Base-by-base conservation (phyloP, 495 filamentous ascomycete species). In the Neurospora sp. region DNA sequence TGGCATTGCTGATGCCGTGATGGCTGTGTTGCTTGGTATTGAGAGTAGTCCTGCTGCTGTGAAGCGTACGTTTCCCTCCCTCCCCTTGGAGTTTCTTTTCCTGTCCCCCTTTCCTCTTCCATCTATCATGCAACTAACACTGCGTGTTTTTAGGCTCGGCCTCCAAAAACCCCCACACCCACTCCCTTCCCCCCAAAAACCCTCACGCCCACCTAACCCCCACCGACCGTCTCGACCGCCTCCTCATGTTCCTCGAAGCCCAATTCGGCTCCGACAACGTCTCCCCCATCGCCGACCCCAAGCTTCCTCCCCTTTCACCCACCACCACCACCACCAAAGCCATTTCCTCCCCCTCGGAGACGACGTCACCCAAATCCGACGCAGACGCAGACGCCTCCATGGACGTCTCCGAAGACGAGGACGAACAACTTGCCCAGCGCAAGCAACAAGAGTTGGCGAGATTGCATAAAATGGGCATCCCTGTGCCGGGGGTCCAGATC, bases 21-120 rank as follows among this genome's bases (percentile, higher is more conserved):
- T 98, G 85, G 96, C 92, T 6, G 93, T 97, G 5, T 86, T 99
- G 11, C 88, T 97, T 73, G 92, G 90, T 0, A 90, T 97, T 16
- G 96, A 99, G 83, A 95, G 91, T 81, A 94, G 90, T 70, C 96
- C 96, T 16, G 96, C 96, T 23, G 96, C 96, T 16, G 94, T 99
- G 41, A 96, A 94, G 79, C 92, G 94, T 97, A 86, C 80, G 90
- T 79, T n/a, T n/a, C n/a, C 35, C 35, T 38, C 48, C 18, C 20
- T 66, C 44, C 44, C 27, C 35, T 69, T 38, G n/a, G n/a, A n/a
- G n/a, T n/a, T 54, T 48, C n/a, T 54, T 20, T 41, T 40, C 35
- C 69, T 69, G 27, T 69, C 35, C 35, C 31, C 31, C n/a, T n/a
- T n/a, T n/a, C n/a, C n/a, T n/a, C n/a, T n/a, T n/a, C n/a, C n/a